Base-by-base conservation (phyloP, 192 early-diverging fungal species). In the Backusella luteola region DNA sequence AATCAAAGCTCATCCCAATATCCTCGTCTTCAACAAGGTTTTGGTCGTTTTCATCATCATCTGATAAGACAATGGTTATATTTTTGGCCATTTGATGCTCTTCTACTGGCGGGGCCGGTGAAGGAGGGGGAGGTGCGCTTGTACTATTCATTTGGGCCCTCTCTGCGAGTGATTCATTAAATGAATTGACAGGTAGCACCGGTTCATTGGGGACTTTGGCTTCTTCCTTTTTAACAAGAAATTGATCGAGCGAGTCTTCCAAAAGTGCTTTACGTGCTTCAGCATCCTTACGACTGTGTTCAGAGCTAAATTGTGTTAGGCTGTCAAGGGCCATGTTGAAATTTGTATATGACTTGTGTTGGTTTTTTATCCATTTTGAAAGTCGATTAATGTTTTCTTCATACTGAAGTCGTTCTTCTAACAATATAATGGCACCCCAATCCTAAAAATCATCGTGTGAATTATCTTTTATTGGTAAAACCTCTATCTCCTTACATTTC, bases 371-470 rank as follows among this genome's bases (percentile, higher is more conserved):
- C 94, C 94, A 95, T 49, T 84, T 84, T 2, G 94, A 93, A 23
- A 95, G 83, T 38, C 85, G 84, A 19, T 73, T n/a, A 2, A 84
- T 73, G 38, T 87, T 88, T 5, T 81, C 67, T 1, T 76, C 29
- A 26, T 84, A 81, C 0, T 84, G 81, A 79, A 92, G 92, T 1
- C 92, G 80, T 23, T 81, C 66, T 44, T 87, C 86, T 15, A 85
- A 46, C 6, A 93, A 73, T 9, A 93, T 76, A 75, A 93, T 93
- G 0, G 92, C 92, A 6, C 92, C 92, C 79, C 80, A 90, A 73
- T 89, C 88, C 23, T 6, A 38, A 6, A 44, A 44, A 44, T 11
- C 9, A 12, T 3, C 32, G 32, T 44, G 42, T 44, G 0, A 17
- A 12, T 17, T 12, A n/a, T 17, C 1, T 39, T 29, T 52, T 23